phyloP scores from a whole-genome alignment of 495 filamentous ascomycete genomes.

The Sporormia fimetaria region DNA sequence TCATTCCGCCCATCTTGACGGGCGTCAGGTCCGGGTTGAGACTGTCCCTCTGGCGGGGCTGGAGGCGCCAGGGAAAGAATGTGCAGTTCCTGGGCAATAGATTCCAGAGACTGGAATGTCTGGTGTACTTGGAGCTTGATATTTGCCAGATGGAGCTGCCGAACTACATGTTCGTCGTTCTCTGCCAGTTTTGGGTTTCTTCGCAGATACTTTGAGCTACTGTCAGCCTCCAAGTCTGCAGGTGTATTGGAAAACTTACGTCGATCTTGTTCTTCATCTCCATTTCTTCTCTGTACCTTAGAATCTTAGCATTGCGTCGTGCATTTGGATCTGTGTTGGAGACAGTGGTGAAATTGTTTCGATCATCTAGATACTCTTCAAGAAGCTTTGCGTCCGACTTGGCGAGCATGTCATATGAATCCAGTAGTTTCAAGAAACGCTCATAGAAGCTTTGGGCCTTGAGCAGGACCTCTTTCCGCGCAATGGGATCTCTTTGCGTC shows the following conservation, averaged over 20 bases:
- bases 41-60: conserved; percentile 30
- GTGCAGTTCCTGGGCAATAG: conserved; percentile 69
- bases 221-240: neutral
- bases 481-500: conserved; percentile 35
- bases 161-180: conserved; percentile 66
- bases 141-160: conserved; percentile 65
- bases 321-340: conserved; percentile 57
- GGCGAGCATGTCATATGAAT: conserved; percentile 65
- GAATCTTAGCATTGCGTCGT: conserved; percentile 72
- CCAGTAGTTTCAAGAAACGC: conserved; percentile 59
- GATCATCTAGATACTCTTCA: conserved; percentile 54
- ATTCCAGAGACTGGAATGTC: conserved; percentile 74
- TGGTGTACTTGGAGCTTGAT: conserved; percentile 62
- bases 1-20: conserved; percentile 7
- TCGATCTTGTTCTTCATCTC: conserved; percentile 74
- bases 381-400: conserved; percentile 58
- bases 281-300: conserved; percentile 74
- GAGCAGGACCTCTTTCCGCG: conserved; percentile 51
- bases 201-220: conserved; percentile 42
- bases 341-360: conserved; percentile 56
- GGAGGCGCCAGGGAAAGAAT: conserved; percentile 64
- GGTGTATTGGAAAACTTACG: conserved; percentile 32
- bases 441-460: conserved; percentile 59
- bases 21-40: conserved; percentile 4
- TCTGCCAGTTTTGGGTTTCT: conserved; percentile 49